These are phyloP conservation scores for Paraleonurus japonicus DNA, from an alignment of 257 asterid species.

Conservation along the genomic window DNA sequence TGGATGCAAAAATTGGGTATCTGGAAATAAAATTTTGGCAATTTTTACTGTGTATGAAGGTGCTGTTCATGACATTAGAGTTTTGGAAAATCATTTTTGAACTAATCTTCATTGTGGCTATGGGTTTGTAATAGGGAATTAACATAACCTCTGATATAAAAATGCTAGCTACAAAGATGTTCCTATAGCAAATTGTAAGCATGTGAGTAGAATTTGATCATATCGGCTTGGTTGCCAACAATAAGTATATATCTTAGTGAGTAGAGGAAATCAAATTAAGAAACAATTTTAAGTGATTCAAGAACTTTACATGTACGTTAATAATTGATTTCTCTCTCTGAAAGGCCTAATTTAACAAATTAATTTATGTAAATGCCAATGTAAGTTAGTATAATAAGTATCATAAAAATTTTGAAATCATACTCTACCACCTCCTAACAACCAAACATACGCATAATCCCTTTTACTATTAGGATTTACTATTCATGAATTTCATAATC, in stretches of 20 bases:
- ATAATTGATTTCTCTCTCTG: background rate
- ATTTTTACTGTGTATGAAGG: background rate
- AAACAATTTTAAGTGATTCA: background rate
- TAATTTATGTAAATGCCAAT: background rate
- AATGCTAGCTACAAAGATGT: background rate
- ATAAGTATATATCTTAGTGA: background rate
- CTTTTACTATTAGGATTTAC: too few species aligned
- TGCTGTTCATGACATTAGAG: background rate
- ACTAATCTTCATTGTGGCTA: background rate
- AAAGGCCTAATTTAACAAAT: background rate
- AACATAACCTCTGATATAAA: background rate
- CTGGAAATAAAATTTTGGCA: background rate
- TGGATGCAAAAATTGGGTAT: background rate
- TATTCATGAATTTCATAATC: too few species aligned
- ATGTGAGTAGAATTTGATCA: background rate
- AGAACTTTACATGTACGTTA: background rate
- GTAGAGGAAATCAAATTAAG: background rate
- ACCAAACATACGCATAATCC: too few species aligned
- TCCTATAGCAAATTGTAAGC: background rate
- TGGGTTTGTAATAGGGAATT: constrained; percentile 8
- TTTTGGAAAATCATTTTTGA: constrained; percentile 1
- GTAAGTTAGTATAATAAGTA: too few species aligned
- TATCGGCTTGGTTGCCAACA: background rate
- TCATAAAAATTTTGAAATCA: too few species aligned
- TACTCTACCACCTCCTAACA: too few species aligned